phyloP scores from a whole-genome alignment of 306 rosid genomes.

The Medicago lupulina region DNA sequence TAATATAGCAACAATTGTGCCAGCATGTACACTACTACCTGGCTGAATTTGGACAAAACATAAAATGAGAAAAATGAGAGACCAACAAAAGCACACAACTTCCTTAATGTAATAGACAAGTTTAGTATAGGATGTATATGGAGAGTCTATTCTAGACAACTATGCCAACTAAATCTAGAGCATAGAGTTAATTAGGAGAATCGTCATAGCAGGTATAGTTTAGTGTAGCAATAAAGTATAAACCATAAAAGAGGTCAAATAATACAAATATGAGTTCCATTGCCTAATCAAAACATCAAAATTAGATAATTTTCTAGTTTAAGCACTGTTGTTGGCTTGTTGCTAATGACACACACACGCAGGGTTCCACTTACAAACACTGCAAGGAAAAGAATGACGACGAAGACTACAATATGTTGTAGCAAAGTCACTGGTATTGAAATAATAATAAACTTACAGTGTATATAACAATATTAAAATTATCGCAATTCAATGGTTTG shows the following conservation, averaged over 20 bases:
- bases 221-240: slow-evolving; percentile 3
- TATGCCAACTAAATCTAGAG: slow-evolving; percentile 48
- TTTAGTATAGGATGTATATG: slow-evolving; percentile 30
- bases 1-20: slow-evolving; percentile 56
- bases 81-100: slow-evolving; percentile 21
- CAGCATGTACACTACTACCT: slow-evolving; percentile 46
- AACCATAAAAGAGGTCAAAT: slow-evolving; percentile 12
- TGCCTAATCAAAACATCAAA: slow-evolving; percentile 23
- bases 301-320: not conserved
- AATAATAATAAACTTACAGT: not conserved
- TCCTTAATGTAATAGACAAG: slow-evolving; percentile 16
- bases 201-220: slow-evolving; percentile 10
- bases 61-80: slow-evolving; percentile 41
- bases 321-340: not conserved
- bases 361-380: not conserved
- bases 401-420: not conserved
- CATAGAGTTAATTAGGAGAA: slow-evolving; percentile 38
- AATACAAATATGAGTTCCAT: slow-evolving; percentile 16
- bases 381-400: not conserved
- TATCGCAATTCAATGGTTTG: not conserved
- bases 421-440: not conserved
- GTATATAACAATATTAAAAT: not conserved
- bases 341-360: not conserved
- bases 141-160: slow-evolving; percentile 39
- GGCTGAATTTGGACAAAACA: slow-evolving; percentile 53